phyloP scores from a whole-genome alignment of 2,329 filamentous ascomycete species.

The Tothia fuscella region DNA sequence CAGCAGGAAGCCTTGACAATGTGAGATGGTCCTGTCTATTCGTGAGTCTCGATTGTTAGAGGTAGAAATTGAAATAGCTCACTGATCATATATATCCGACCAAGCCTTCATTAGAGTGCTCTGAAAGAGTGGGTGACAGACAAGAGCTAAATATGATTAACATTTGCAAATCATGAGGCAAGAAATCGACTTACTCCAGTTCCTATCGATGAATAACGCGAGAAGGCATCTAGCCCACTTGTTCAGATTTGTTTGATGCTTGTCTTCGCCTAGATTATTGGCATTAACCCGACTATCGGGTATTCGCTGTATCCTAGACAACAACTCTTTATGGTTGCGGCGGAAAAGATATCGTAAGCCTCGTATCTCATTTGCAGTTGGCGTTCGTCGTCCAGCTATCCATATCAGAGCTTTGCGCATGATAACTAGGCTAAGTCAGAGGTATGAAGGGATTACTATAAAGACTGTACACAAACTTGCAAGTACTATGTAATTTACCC shows the following conservation, averaged over 20 bases:
- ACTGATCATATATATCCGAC: not conserved
- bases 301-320: not conserved
- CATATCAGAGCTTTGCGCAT: not conserved
- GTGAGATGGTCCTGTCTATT: not conserved
- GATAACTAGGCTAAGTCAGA: not conserved
- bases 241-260: not conserved
- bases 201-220: not conserved
- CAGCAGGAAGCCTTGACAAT: not conserved
- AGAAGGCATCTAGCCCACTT: not conserved
- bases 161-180: not conserved
- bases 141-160: not conserved
- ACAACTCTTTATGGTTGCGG: not conserved
- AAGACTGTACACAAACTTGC: not conserved
- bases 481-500: not conserved
- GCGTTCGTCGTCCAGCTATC: not conserved
- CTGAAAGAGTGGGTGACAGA: not conserved
- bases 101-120: not conserved
- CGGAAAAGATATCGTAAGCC: not conserved
- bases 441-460: too few relatives aligned
- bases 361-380: not conserved
- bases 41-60: not conserved
- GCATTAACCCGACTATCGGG: not conserved
- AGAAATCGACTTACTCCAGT: not conserved
- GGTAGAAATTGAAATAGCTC: not conserved
- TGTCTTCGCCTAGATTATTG: not conserved